phyloP scores from a whole-genome alignment of 768 basidiomycete genomes.

The Ephemerocybe angulata region DNA sequence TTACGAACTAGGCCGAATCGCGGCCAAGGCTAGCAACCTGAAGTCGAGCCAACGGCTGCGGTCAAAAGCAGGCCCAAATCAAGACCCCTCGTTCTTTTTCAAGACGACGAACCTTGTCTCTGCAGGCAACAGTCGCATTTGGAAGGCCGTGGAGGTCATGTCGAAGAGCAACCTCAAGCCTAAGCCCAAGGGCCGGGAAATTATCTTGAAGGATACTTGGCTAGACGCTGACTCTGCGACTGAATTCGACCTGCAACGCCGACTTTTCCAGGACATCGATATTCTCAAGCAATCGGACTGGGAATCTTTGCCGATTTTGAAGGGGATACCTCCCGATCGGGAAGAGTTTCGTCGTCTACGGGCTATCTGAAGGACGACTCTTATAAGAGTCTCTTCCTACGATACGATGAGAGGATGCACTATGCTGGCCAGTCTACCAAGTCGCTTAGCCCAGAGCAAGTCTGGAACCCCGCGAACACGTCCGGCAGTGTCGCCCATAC shows the following conservation, averaged over 20 bases:
- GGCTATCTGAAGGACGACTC: not conserved
- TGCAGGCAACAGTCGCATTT: not conserved
- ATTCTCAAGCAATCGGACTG: not conserved
- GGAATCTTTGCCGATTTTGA: not conserved
- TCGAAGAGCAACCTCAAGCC: not conserved
- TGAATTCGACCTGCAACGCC: not conserved
- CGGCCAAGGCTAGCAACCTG: too few relatives aligned
- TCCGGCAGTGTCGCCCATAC: too few relatives aligned
- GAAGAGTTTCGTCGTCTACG: not conserved
- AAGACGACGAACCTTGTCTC: not conserved
- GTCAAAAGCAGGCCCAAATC: too few relatives aligned
- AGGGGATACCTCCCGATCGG: not conserved
- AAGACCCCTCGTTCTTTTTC: too few relatives aligned
- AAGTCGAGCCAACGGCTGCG: not conserved
- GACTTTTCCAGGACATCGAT: not conserved
- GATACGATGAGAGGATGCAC: too few relatives aligned
- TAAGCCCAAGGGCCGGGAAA: not conserved
- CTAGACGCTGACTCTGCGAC: not conserved
- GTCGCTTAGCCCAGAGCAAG: not conserved
- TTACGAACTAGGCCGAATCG: not conserved
- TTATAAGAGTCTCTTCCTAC: not conserved
- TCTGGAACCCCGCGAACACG: too few relatives aligned
- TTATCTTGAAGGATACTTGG: conserved; percentile 4
- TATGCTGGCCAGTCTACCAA: not conserved
- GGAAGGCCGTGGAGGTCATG: not conserved